These are phyloP conservation scores for Austroboletus eburneus DNA, from an alignment of 768 basidiomycete genomes.

Conservation along the genomic window DNA sequence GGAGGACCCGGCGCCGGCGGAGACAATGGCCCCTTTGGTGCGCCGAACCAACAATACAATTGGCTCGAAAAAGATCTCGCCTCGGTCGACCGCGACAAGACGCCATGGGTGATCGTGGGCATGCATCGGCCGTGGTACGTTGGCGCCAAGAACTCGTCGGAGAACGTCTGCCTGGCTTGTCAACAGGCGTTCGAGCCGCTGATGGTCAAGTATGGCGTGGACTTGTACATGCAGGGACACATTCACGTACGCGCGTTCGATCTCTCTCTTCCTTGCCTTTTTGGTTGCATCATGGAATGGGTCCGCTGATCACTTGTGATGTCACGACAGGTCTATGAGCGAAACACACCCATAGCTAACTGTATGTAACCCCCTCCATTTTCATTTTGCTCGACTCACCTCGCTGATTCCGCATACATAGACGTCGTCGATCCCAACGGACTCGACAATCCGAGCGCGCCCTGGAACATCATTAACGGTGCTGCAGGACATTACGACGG, in stretches of 20 bases:
- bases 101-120: slow-evolving; percentile 27
- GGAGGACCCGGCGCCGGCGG: slow-evolving; percentile 20
- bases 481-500: slow-evolving; percentile 28
- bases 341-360: slow-evolving; percentile 25
- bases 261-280: no score
- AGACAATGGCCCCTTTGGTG: slow-evolving; percentile 25
- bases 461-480: slow-evolving; percentile 29
- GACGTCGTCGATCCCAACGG: slow-evolving; percentile 20
- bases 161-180: slow-evolving; percentile 12
- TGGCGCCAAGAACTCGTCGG: slow-evolving; percentile 4
- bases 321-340: slow-evolving; percentile 18
- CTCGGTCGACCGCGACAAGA: slow-evolving; percentile 19
- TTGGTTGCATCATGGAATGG: no score
- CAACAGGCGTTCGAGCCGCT: slow-evolving; percentile 27
- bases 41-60: slow-evolving; percentile 25
- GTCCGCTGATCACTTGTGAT: no score
- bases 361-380: slow-evolving; percentile 8
- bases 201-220: slow-evolving; percentile 30
- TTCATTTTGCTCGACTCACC: no score
- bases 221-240: slow-evolving; percentile 29
- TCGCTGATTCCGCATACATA: no score
- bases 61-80: slow-evolving; percentile 27
- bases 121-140: slow-evolving; percentile 28
- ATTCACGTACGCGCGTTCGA: slow-evolving; percentile 12
- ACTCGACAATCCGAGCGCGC: slow-evolving; percentile 21